Evolutionary conservation across 2,329 filamentous ascomycete genomes (phyloP).

Genomic region (Xylogone sp.): DNA sequence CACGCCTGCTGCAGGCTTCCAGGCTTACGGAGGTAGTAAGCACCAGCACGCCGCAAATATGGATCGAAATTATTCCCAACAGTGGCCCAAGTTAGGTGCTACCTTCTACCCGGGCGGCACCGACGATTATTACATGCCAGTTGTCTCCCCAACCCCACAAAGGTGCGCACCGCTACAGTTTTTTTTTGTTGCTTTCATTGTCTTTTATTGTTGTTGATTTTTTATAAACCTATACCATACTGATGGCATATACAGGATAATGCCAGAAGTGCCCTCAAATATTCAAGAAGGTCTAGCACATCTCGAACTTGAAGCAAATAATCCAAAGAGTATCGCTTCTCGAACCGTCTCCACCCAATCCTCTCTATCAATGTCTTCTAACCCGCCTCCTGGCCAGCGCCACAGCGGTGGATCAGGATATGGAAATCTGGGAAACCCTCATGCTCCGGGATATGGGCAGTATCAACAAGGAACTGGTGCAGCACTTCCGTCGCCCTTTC

Average conservation of each 20-base stretch:
- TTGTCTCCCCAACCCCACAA: constrained; percentile 68
- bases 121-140: constrained; percentile 65
- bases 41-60: not conserved
- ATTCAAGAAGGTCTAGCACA: constrained; percentile 93
- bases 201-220: not conserved
- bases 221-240: no score
- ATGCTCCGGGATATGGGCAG: constrained; percentile 37
- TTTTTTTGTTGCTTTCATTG: not conserved
- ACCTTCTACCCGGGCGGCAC: constrained; percentile 66
- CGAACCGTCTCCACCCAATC: not conserved
- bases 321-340: not conserved
- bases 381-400: not conserved
- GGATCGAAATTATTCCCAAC: constrained; percentile 8
- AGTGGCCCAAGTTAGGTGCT: constrained; percentile 42
- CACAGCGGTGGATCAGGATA: not conserved
- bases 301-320: constrained; percentile 72
- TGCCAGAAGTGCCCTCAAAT: constrained; percentile 92
- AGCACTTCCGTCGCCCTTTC: constrained; percentile 62
- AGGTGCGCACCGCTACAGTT: constrained; percentile 43
- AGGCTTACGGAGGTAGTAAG: not conserved
- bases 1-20: not conserved
- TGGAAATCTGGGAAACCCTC: not conserved
- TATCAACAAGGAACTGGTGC: constrained; percentile 30
- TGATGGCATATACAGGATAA: constrained; percentile 61
- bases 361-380: not conserved